These are phyloP conservation scores for Saturnispora saitoi DNA, from an alignment of 805 yeast species.

Conservation along the genomic window DNA sequence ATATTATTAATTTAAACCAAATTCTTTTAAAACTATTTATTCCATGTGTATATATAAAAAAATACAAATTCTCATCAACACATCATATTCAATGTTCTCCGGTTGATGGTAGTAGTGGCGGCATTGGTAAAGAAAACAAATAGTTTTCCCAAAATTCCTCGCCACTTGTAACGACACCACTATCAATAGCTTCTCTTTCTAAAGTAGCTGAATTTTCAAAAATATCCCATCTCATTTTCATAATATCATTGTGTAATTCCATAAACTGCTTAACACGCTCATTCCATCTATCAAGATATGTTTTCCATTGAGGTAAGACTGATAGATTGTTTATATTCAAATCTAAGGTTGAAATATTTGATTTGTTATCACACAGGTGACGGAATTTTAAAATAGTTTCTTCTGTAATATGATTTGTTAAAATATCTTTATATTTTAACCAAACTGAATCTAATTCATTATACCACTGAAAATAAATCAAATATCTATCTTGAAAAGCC, in stretches of 20 bases:
- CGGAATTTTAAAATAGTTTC: not conserved
- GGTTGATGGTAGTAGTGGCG: not conserved
- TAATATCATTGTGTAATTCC: constrained; percentile 1
- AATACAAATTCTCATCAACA: not conserved
- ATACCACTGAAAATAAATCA: constrained; percentile 3
- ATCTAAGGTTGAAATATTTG: not conserved
- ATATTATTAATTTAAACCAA: not conserved
- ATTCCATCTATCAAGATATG: constrained; percentile 6
- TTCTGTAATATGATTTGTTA: not conserved
- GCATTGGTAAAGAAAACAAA: not conserved
- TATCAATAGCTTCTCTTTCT: constrained; percentile 2
- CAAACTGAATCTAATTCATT: constrained; percentile 4
- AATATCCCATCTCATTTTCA: constrained; percentile 5
- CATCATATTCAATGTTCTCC: not conserved
- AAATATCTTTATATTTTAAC: constrained; percentile 2
- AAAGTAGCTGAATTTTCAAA: not conserved
- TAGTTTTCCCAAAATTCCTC: constrained; percentile 6
- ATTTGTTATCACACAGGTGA: not conserved
- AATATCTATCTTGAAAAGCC: constrained; percentile 2
- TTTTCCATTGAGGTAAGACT: not conserved
- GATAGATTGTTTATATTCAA: not conserved
- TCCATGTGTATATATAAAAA: constrained; percentile 5
- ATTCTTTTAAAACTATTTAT: not conserved
- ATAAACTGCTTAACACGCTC: constrained; percentile 1
- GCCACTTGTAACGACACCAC: not conserved